Percentiles rank a stretch among this genome's conserved stretches.
These are phyloP conservation scores for Citropsis articulata DNA, from an alignment of 345 rosid species.

Conservation along the genomic window DNA sequence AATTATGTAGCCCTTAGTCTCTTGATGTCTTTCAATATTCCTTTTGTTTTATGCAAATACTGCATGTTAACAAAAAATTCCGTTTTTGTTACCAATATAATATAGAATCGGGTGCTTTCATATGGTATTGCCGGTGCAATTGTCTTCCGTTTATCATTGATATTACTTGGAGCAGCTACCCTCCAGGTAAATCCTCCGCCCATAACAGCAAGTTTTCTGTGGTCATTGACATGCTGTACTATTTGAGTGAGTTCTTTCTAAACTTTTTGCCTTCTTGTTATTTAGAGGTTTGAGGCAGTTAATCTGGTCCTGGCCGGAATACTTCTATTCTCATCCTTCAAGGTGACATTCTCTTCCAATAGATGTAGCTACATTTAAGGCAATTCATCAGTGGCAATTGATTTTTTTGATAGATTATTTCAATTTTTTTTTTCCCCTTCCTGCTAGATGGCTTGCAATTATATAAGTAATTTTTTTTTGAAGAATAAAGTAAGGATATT, in stretches of 20 bases:
- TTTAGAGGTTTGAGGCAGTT: constrained; percentile 81
- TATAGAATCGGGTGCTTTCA: constrained; percentile 79
- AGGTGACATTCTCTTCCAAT: constrained; percentile 45
- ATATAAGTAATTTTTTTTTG: not conserved
- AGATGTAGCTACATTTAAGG: constrained; percentile 5
- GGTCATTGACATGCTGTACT: not conserved
- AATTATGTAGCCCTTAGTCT: not conserved
- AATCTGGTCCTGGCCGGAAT: constrained; percentile 77
- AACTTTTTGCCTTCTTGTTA: constrained; percentile 11
- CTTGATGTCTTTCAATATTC: not conserved
- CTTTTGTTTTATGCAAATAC: not conserved
- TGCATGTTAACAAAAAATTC: constrained; percentile 13
- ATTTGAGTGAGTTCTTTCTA: constrained; percentile 9
- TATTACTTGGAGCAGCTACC: constrained; percentile 86
- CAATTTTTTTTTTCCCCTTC: not conserved
- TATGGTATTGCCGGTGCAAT: constrained; percentile 92
- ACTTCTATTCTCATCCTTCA: constrained; percentile 80
- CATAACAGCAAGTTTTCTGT: not conserved
- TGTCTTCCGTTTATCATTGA: constrained; percentile 67
- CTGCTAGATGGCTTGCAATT: not conserved
- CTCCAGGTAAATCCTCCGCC: constrained; percentile 60
- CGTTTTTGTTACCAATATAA: constrained; percentile 21
- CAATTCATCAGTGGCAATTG: not conserved
- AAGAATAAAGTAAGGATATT: not conserved
- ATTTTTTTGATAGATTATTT: not conserved